Base-by-base conservation (phyloP, 768 basidiomycete genomes). In the Kwoniella pini region DNA sequence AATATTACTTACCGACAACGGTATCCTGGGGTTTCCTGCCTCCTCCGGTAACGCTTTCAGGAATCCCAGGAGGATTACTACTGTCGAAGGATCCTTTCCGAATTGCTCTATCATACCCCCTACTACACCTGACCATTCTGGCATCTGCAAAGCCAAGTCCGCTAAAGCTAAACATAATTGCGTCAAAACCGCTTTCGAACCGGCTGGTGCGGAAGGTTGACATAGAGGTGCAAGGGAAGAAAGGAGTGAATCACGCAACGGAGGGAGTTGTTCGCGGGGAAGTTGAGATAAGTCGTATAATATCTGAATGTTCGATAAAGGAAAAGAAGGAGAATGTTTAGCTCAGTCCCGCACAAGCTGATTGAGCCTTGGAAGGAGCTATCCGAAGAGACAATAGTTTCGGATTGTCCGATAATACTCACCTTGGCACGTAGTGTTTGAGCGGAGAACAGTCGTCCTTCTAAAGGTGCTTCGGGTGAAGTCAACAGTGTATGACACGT, bases 361-460 rank as follows among this genome's bases (percentile, higher is more conserved):
- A 36, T 7, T 36, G 33, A 15, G 15, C 33, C 33, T 36, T 7
- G 7, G 33, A 36, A n/a, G n/a, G n/a, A n/a, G n/a, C n/a, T n/a
- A n/a, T n/a, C n/a, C n/a, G n/a, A n/a, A n/a, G n/a, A n/a, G n/a
- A n/a, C n/a, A 36, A 15, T 36, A 36, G 15, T 36, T 36, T 36
- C 33, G 33, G 33, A 36, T 7, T 7, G 7, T 36, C 4, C 30
- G n/a, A n/a, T 39, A 33, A 24, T 3, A 80, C 87, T 67, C 63
- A 91, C 96, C 84, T 99, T 99, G 49, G 89, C 83, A 76, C 94
- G 84, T 77, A 99, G 90, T 0, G 96, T 98, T 80, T 99, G 96
- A 0, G 95, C 93, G 9, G 93, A 94, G 73, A 99, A 97, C 53
- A 96, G 80, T 77, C 91, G 90, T 38, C 91, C 90, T 54, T 90